Evolutionary conservation across 148 eudicot genomes (phyloP).

Genomic region (Pharnaceum exiguum): DNA sequence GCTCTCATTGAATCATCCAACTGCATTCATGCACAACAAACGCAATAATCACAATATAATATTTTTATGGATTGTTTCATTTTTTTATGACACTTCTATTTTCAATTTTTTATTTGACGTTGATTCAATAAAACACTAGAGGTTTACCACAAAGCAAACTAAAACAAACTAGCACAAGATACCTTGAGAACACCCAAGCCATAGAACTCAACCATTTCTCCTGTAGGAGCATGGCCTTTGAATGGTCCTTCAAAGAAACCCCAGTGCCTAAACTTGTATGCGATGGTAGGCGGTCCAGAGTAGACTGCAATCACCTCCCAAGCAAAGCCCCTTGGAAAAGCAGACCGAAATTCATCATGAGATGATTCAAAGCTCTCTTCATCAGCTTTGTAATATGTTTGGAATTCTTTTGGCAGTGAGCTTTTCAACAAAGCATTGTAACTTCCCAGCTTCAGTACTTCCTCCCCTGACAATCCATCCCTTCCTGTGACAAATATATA

Average conservation of each 20-base stretch:
- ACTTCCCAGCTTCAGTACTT: slow-evolving; percentile 57
- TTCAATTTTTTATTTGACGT: too few relatives aligned
- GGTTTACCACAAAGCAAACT: too few relatives aligned
- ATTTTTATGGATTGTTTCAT: too few relatives aligned
- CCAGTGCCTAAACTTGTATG: slow-evolving; percentile 93
- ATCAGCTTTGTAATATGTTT: slow-evolving; percentile 69
- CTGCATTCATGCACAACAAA: neutral
- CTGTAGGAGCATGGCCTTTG: slow-evolving; percentile 75
- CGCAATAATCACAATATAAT: too few relatives aligned
- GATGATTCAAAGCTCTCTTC: slow-evolving; percentile 85
- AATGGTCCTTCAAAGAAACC: slow-evolving; percentile 86
- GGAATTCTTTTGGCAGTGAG: slow-evolving; percentile 51
- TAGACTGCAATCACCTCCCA: slow-evolving; percentile 79
- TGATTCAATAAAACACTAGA: too few relatives aligned
- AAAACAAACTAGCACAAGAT: neutral
- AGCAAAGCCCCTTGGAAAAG: slow-evolving; percentile 84
- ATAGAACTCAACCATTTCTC: slow-evolving; percentile 63
- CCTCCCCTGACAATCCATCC: slow-evolving; percentile 75
- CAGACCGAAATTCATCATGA: slow-evolving; percentile 56
- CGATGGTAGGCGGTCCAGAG: slow-evolving; percentile 66
- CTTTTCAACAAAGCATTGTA: slow-evolving; percentile 71
- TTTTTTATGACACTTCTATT: too few relatives aligned
- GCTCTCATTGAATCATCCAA: slow-evolving; percentile 2
- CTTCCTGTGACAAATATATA: slow-evolving; percentile 36
- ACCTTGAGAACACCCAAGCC: slow-evolving; percentile 89